These are phyloP conservation scores for Mucuna pruriens DNA, from an alignment of 306 rosid genomes.

Conservation along the genomic window DNA sequence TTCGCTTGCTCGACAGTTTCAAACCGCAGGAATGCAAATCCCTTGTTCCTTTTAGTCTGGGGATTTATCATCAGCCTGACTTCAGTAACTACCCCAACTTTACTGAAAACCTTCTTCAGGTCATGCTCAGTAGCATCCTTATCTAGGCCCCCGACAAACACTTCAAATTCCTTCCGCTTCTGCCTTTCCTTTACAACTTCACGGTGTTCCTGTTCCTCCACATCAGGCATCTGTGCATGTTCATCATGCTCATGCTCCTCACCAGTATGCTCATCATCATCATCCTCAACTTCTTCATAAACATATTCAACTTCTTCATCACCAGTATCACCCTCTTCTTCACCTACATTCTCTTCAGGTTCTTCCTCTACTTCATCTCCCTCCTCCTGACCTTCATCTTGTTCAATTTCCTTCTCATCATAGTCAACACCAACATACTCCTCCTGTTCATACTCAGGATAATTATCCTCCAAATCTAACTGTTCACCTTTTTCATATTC, in stretches of 20 bases:
- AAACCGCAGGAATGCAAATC: constrained; percentile 94
- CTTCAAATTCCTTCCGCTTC: constrained; percentile 87
- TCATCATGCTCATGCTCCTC: constrained; percentile 61
- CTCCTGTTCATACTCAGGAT: constrained; percentile 85
- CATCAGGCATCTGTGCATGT: constrained; percentile 59
- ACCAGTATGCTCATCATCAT: constrained; percentile 58
- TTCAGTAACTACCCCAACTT: constrained; percentile 83
- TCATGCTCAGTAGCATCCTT: constrained; percentile 88
- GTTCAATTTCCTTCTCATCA: constrained; percentile 87
- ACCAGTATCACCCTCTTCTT: constrained; percentile 71
- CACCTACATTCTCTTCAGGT: constrained; percentile 62
- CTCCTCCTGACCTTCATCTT: constrained; percentile 67
- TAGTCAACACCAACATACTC: constrained; percentile 81
- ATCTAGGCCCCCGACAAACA: constrained; percentile 95
- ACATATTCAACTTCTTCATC: constrained; percentile 84
- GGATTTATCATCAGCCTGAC: constrained; percentile 89
- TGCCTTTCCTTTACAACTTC: constrained; percentile 78
- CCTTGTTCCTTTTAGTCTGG: constrained; percentile 89
- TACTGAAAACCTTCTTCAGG: constrained; percentile 71
- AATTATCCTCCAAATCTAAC: constrained; percentile 90
- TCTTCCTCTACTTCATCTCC: constrained; percentile 76
- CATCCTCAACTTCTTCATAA: constrained; percentile 77
- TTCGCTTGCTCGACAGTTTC: constrained; percentile 85
- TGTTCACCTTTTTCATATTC: constrained; percentile 86
- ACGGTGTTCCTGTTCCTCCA: constrained; percentile 67